Percentiles rank a stretch among this genome's conserved stretches.
phyloP scores from a whole-genome alignment of 257 asterid species.

The Lycium ferocissimum region DNA sequence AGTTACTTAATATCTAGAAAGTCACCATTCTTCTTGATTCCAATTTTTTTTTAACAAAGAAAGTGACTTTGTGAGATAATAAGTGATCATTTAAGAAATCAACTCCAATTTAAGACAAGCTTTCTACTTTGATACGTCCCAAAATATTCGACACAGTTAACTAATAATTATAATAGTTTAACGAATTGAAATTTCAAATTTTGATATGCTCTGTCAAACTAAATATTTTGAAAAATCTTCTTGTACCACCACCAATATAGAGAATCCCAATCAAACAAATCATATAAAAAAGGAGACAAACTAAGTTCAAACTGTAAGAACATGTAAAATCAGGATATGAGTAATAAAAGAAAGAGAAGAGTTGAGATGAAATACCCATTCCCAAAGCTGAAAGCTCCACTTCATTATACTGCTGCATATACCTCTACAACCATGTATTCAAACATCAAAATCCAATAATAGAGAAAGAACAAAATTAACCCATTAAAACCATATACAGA shows the following conservation, averaged over 20 bases:
- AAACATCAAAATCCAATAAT: conserved; percentile 16
- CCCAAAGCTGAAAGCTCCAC: conserved; percentile 94
- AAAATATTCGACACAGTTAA: too few species aligned
- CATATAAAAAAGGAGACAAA: too few species aligned
- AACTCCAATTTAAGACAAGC: too few species aligned
- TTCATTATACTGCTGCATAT: conserved; percentile 80
- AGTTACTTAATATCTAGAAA: too few species aligned
- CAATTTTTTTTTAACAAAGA: too few species aligned
- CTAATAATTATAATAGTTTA: neutral
- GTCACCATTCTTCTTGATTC: too few species aligned
- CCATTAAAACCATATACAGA: neutral
- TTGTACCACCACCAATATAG: neutral
- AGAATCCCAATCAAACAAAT: neutral
- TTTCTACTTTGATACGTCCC: too few species aligned
- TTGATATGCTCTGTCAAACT: neutral
- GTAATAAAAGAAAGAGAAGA: neutral
- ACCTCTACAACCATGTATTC: conserved; percentile 51
- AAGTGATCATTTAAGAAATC: too few species aligned
- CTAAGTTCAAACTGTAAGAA: too few species aligned
- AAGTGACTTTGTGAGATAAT: too few species aligned
- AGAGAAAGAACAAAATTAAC: neutral
- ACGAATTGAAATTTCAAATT: neutral
- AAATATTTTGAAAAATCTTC: neutral
- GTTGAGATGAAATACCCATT: conserved; percentile 62
- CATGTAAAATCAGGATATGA: neutral